Percentiles rank a stretch among this genome's conserved stretches.
These are phyloP conservation scores for Daldinia childiae DNA, from an alignment of 495 filamentous ascomycete genomes.

Conservation along the genomic window DNA sequence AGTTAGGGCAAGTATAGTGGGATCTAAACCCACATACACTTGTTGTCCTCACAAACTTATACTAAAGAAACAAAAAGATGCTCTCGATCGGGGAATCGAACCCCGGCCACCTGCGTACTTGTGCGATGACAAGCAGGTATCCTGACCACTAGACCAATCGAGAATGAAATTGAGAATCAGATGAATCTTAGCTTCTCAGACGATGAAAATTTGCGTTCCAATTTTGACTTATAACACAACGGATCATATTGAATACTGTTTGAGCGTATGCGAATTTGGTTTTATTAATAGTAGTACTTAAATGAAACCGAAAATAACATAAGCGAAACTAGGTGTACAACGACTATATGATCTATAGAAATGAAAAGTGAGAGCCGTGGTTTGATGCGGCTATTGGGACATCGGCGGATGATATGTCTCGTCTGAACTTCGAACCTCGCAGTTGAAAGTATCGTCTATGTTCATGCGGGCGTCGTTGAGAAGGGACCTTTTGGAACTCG, in stretches of 20 bases:
- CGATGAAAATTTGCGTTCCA: not conserved
- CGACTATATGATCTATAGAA: not conserved
- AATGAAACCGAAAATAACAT: not conserved
- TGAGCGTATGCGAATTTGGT: not conserved
- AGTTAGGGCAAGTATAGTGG: not conserved
- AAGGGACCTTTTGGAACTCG: conserved; percentile 1
- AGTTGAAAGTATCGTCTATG: not conserved
- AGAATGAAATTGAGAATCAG: conserved; percentile 5
- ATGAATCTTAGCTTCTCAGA: not conserved
- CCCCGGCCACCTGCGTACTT: conserved; percentile 52
- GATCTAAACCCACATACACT: not conserved
- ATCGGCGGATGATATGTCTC: too few relatives aligned
- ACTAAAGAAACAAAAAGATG: conserved; percentile 6
- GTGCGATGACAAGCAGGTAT: conserved; percentile 42
- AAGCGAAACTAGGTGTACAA: not conserved
- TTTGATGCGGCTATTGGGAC: not conserved
- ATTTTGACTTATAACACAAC: not conserved
- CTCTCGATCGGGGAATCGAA: conserved; percentile 57
- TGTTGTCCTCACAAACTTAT: not conserved
- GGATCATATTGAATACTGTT: too few relatives aligned
- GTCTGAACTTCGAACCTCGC: not conserved
- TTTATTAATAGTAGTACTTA: not conserved
- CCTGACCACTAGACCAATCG: conserved; percentile 47
- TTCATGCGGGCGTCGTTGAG: not conserved
- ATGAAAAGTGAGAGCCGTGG: not conserved